Evolutionary conservation across 345 rosid genomes (phyloP), one percentile per base, ranked within the genome.

Genomic region (Balakata baccata): DNA sequence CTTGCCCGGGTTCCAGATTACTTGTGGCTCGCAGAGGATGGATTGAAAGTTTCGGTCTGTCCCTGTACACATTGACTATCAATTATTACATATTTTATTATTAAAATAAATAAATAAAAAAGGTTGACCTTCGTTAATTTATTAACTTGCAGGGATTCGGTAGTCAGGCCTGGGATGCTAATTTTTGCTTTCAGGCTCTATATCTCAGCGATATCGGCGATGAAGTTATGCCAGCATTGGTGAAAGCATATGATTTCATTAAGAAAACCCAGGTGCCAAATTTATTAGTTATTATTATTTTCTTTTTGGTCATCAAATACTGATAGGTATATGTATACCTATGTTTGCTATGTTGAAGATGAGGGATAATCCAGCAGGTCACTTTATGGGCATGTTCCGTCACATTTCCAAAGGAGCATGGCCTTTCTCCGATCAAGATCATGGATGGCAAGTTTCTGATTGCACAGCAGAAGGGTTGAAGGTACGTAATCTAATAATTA

Each of bases 11-110:
- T 86, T 38, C 61, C 84, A 1, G 93, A 90, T 73, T 90, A 79
- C 73, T 49, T 88, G 8, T 90, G 92, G 95, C 70, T 90, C 66
- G 87, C 77, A 5, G 96, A 89, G 76, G 96, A 89, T 71, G 96
- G 96, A 58, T 79, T 90, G 77, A 90, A 85, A 53, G 83, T 87
- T 84, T 89, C 85, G 85, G 89, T 87, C 39, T 59, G 70, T 63
- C 14, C 11, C 17, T n/a, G n/a, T n/a, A 3, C 63, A 18, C 7
- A 23, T 62, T 11, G 5, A 10, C 5, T 62, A 43, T 43, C 7
- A 7, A 43, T 43, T 6, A 6, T 43, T 43, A 7, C 6, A 43
- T 4, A 43, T 3, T 6, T 43, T 43, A 1, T 29, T 29, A 29
- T 43, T 6, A 4, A 43, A 43, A 43, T 43, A 43, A 43, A 3